phyloP scores from a whole-genome alignment of 2,329 filamentous ascomycete species.

The Parascedosporium putredinis region DNA sequence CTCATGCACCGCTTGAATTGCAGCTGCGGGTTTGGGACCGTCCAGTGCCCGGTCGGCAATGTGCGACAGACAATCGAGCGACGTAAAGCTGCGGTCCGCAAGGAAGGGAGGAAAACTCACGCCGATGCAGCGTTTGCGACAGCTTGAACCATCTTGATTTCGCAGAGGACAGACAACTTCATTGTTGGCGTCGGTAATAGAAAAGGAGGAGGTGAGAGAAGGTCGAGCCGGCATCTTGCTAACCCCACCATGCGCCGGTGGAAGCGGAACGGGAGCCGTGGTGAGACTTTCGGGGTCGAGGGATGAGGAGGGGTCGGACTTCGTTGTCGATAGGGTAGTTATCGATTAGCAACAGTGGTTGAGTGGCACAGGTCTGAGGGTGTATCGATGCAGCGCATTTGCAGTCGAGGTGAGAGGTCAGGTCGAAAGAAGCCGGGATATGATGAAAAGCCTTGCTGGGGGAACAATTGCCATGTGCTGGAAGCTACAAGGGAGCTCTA shows the following conservation, averaged over 20 bases:
- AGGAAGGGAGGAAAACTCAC: slow-evolving; percentile 54
- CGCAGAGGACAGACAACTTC: slow-evolving; percentile 93
- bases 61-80: not conserved
- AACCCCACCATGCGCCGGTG: slow-evolving; percentile 43
- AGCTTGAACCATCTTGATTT: slow-evolving; percentile 94
- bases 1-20: too few relatives aligned
- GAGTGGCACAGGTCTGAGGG: not conserved
- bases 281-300: too few relatives aligned
- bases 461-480: not conserved
- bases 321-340: not conserved
- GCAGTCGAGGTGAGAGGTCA: not conserved
- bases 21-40: too few relatives aligned
- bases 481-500: not conserved
- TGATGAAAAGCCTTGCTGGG: not conserved
- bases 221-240: slow-evolving; percentile 76
- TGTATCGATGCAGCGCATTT: not conserved
- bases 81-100: slow-evolving; percentile 5
- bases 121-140: slow-evolving; percentile 93
- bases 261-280: not conserved
- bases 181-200: slow-evolving; percentile 82
- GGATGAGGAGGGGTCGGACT: not conserved
- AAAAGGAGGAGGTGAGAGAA: slow-evolving; percentile 81
- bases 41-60: too few relatives aligned
- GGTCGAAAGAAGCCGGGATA: not conserved
- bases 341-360: slow-evolving; percentile 4